These are phyloP conservation scores for Penicillium concentricum DNA, from an alignment of 2,329 filamentous ascomycete genomes.

Conservation along the genomic window DNA sequence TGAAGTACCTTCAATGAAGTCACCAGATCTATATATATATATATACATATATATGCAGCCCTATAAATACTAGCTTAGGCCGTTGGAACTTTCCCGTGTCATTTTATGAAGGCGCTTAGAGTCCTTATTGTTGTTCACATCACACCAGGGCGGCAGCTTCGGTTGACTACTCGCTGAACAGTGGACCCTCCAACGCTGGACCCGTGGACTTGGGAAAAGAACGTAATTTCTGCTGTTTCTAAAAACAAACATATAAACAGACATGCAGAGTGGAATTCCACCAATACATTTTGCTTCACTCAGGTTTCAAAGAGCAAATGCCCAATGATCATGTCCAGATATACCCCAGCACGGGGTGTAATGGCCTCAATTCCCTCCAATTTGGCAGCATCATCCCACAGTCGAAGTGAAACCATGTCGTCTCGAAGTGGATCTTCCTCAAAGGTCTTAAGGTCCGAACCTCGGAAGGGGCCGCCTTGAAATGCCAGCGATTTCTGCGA, in stretches of 20 bases:
- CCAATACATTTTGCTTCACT: not conserved
- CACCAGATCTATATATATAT: not conserved
- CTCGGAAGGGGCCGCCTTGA: slow-evolving; percentile 39
- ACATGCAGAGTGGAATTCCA: not conserved
- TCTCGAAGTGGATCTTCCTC: slow-evolving; percentile 34
- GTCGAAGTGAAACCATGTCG: slow-evolving; percentile 37
- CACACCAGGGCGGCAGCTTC: too few species aligned
- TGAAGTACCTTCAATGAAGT: not conserved
- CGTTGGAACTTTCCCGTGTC: too few species aligned
- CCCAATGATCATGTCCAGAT: slow-evolving; percentile 27
- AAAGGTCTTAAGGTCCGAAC: slow-evolving; percentile 30
- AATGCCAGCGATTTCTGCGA: slow-evolving; percentile 40
- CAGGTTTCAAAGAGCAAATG: slow-evolving; percentile 20
- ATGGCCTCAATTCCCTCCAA: slow-evolving; percentile 25
- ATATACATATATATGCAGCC: not conserved
- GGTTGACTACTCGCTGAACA: not conserved
- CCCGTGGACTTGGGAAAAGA: not conserved
- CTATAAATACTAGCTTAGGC: not conserved
- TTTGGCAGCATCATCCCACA: slow-evolving; percentile 43
- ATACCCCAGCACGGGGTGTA: slow-evolving; percentile 28
- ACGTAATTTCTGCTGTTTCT: too few species aligned
- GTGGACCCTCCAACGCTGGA: not conserved
- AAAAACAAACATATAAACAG: not conserved
- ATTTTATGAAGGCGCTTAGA: not conserved
- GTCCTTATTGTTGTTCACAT: not conserved